Evolutionary conservation across 208 protist genomes (phyloP).

Genomic region (Wallacemonas sp.): DNA sequence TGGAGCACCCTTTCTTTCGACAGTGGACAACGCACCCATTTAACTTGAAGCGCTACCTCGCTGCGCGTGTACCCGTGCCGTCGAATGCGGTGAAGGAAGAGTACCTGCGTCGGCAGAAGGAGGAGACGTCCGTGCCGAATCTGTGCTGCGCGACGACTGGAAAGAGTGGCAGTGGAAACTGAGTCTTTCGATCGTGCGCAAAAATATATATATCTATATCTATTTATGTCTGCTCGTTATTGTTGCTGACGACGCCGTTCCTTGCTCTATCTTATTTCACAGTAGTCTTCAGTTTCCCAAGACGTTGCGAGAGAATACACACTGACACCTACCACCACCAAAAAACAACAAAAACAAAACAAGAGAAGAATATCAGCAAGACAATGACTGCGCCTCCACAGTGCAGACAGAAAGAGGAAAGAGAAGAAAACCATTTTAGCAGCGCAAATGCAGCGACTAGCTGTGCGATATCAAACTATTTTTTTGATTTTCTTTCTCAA

Average conservation of each 20-base stretch:
- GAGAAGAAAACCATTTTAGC: too few relatives aligned
- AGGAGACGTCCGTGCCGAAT: slow-evolving; percentile 6
- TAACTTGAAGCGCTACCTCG: slow-evolving; percentile 74
- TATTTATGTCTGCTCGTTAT: not conserved
- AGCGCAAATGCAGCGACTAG: too few relatives aligned
- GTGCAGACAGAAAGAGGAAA: not conserved
- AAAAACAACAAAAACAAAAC: not conserved
- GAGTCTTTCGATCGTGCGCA: too few relatives aligned
- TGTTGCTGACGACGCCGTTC: too few relatives aligned
- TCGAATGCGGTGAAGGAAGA: slow-evolving; percentile 50
- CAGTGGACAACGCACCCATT: slow-evolving; percentile 73
- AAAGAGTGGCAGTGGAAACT: too few relatives aligned
- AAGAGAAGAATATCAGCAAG: not conserved
- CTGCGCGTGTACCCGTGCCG: slow-evolving; percentile 38
- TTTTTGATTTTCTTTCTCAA: too few relatives aligned
- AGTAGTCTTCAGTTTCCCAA: too few relatives aligned
- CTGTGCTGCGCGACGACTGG: too few relatives aligned
- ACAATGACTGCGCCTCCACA: not conserved
- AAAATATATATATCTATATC: too few relatives aligned
- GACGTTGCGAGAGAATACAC: too few relatives aligned
- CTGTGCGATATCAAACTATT: too few relatives aligned
- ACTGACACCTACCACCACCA: not conserved
- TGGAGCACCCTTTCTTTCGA: slow-evolving; percentile 88
- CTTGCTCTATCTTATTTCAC: too few relatives aligned
- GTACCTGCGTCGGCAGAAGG: slow-evolving; percentile 30